A percentile compares a stretch with the other conserved stretches of the same genome.
Conservation (phyloP, 78 protist species). For the Dictyostelium brefeldianum region DNA sequence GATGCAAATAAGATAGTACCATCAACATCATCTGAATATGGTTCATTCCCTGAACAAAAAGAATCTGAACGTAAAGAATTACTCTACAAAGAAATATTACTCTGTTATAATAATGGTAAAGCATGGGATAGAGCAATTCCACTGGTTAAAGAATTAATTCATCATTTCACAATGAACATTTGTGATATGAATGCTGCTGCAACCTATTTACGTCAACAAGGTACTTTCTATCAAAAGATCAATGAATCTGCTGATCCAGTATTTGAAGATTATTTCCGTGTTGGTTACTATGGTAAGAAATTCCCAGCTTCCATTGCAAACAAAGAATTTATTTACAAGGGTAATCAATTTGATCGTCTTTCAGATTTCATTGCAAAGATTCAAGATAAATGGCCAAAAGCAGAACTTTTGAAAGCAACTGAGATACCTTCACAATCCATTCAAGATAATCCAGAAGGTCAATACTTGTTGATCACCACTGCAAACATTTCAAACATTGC, state of each 20-base stretch:
- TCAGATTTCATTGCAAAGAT: constrained; percentile 74
- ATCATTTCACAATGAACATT: constrained; percentile 71
- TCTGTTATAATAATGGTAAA: constrained; percentile 78
- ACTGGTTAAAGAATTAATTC: constrained; percentile 70
- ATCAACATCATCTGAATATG: constrained; percentile 26
- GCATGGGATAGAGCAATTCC: constrained; percentile 87
- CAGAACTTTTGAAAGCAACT: constrained; percentile 76
- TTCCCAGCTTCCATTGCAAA: constrained; percentile 73
- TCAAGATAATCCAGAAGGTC: constrained; percentile 49
- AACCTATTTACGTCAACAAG: constrained; percentile 57
- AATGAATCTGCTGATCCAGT: constrained; percentile 47
- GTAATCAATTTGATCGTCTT: constrained; percentile 75
- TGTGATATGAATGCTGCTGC: constrained; percentile 68
- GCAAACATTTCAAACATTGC: constrained; percentile 45
- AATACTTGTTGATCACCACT: constrained; percentile 50
- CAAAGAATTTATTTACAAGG: constrained; percentile 80
- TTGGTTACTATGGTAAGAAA: constrained; percentile 86
- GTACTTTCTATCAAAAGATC: constrained; percentile 68
- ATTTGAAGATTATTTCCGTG: constrained; percentile 86
- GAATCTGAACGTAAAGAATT: constrained; percentile 76
- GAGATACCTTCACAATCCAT: constrained; percentile 47
- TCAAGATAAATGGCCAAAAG: constrained; percentile 73
- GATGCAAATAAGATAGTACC: constrained; percentile 47
- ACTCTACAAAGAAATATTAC: constrained; percentile 57
- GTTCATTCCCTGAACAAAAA: constrained; percentile 64